Base-by-base conservation (phyloP, 139 green algal genomes). In the Chlamydomonas sp. region DNA sequence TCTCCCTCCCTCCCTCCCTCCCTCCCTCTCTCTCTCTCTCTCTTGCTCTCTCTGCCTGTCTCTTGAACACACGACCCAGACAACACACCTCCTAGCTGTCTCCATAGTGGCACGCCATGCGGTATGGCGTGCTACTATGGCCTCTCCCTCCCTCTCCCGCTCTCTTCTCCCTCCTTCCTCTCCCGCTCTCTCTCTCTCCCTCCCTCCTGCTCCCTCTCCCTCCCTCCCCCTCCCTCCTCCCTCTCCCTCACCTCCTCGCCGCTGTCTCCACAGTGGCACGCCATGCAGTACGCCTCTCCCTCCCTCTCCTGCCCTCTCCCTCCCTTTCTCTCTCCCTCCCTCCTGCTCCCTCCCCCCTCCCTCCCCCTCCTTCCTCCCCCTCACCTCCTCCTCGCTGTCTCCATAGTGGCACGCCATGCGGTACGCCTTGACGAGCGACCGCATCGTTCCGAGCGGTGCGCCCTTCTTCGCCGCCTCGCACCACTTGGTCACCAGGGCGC, bases 371-470 rank as follows among this genome's bases (percentile, higher is more conserved):
- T 24, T 54, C 50, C 28, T 8, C 10, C 13, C 83, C 35, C 57
- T 72, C 71, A 78, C 73, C 59, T 84, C 58, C 47, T 85, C 76
- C 35, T 92, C 83, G 1, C 66, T 73, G 61, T 96, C 92, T 3
- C 93, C 90, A 74, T 94, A 93, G 73, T 97, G 92, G 77, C 86
- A 92, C 1, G 88, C 89, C 5, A 82, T 68, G 34, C 94, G 80
- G 73, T 93, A 98, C 0, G 89, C 88, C 71, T 82, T 82, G 26
- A 90, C 36, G 3, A 93, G 75, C 72, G 81, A 77, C 16, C 75
- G 74, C 65, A 94, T 74, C 0, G 89, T 77, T 1, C 74, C 75
- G 35, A 90, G 61, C 3, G 84, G 86, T 2, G 79, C 73, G 3
- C 39, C 50, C 10, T 50, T 60, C 13, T 47, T 49, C 3, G 86